These are phyloP conservation scores for Herpomyces periplanetae DNA, from an alignment of 2,329 filamentous ascomycete species.

Conservation along the genomic window DNA sequence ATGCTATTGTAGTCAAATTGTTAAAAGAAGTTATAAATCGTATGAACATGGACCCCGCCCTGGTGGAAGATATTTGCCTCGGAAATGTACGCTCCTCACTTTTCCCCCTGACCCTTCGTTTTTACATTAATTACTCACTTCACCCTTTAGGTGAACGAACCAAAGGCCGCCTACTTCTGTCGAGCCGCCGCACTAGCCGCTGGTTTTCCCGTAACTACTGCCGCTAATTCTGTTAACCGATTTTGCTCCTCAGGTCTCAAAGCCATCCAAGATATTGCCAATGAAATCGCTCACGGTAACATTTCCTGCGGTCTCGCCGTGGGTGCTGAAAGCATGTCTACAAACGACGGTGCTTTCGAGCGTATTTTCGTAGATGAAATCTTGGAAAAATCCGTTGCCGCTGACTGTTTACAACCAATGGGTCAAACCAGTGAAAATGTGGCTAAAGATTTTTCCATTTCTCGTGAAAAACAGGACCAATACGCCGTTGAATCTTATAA, in stretches of 20 bases:
- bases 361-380: slow-evolving; percentile 40
- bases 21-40: slow-evolving; percentile 32
- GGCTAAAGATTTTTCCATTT: slow-evolving; percentile 50
- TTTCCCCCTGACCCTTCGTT: slow-evolving; percentile 1
- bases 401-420: slow-evolving; percentile 84
- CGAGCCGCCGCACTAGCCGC: slow-evolving; percentile 62
- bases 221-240: slow-evolving; percentile 47
- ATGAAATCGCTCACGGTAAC: slow-evolving; percentile 34
- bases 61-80: slow-evolving; percentile 61
- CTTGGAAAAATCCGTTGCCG: slow-evolving; percentile 26
- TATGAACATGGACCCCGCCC: slow-evolving; percentile 32
- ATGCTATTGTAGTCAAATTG: slow-evolving; percentile 47
- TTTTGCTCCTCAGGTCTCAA: slow-evolving; percentile 94
- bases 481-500: slow-evolving; percentile 61
- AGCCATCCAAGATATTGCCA: slow-evolving; percentile 71
- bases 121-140: slow-evolving; percentile 5
- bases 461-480: slow-evolving; percentile 37
- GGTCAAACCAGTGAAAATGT: slow-evolving; percentile 94
- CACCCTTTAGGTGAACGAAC: slow-evolving; percentile 24
- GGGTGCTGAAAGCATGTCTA: slow-evolving; percentile 60
- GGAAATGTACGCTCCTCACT: slow-evolving; percentile 27
- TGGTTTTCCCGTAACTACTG: slow-evolving; percentile 63
- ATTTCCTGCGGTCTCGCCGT: slow-evolving; percentile 64
- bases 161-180: slow-evolving; percentile 56
- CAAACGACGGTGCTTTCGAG: slow-evolving; percentile 24